Conservation (phyloP, 164 flowering plant species). For the Piper betle region DNA sequence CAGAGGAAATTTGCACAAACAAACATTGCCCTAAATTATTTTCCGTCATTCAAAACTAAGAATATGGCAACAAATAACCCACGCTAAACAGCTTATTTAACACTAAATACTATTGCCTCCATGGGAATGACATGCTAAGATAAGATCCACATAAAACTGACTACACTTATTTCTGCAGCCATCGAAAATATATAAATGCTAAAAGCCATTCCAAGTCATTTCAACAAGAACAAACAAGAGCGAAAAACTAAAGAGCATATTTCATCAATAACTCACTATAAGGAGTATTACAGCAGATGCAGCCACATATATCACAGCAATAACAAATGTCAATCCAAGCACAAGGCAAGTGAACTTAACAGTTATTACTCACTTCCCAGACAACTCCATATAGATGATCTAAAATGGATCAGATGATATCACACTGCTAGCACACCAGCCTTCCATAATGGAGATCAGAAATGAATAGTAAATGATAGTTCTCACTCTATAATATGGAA, state of each 20-base stretch:
- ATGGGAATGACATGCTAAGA: no score
- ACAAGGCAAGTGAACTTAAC: not conserved
- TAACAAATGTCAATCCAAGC: not conserved
- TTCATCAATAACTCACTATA: not conserved
- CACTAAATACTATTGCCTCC: no score
- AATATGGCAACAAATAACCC: no score
- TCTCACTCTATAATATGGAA: conserved; percentile 30
- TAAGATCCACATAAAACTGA: no score
- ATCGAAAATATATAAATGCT: no score
- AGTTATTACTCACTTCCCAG: not conserved
- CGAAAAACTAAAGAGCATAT: not conserved
- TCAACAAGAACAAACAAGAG: not conserved
- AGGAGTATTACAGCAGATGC: not conserved
- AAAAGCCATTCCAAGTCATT: not conserved
- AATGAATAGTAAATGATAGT: not conserved
- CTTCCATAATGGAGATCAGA: not conserved
- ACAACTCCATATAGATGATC: not conserved
- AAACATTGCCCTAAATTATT: no score
- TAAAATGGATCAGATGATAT: not conserved
- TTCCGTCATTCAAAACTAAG: no score
- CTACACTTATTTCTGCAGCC: no score
- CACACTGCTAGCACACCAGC: not conserved
- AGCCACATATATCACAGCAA: not conserved
- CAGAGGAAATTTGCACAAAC: no score
- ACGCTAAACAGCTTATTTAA: no score